These are phyloP conservation scores for Cutaneotrichosporon sp. DNA, from an alignment of 1,284 basidiomycete species.

Conservation along the genomic window DNA sequence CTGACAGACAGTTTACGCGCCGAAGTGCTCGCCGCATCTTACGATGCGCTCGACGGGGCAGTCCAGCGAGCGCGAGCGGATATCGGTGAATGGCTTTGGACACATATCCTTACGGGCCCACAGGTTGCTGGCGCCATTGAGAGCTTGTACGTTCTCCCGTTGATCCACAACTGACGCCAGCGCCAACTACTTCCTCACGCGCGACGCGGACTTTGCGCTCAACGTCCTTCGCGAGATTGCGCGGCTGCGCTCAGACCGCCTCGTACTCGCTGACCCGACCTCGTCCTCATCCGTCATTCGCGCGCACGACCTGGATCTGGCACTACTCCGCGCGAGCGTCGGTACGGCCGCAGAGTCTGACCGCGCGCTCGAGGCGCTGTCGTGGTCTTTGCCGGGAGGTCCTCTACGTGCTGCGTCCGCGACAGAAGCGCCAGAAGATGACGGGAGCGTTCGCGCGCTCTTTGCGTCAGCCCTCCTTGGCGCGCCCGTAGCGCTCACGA, in stretches of 20 bases:
- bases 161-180: slow-evolving; percentile 38
- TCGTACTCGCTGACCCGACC: slow-evolving; percentile 57
- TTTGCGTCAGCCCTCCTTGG: slow-evolving; percentile 74
- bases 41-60: slow-evolving; percentile 66
- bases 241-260: slow-evolving; percentile 56
- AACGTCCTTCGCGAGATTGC: slow-evolving; percentile 54
- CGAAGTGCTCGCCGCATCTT: slow-evolving; percentile 61
- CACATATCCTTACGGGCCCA: slow-evolving; percentile 73
- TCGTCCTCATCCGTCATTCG: slow-evolving; percentile 63
- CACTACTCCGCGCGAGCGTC: slow-evolving; percentile 70
- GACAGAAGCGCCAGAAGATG: slow-evolving; percentile 42
- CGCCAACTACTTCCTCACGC: slow-evolving; percentile 76
- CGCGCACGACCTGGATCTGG: slow-evolving; percentile 51
- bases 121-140: slow-evolving; percentile 73
- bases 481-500: slow-evolving; percentile 65
- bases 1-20: slow-evolving; percentile 61
- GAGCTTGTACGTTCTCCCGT: slow-evolving; percentile 55
- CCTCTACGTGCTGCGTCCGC: slow-evolving; percentile 61
- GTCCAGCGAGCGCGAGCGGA: slow-evolving; percentile 49
- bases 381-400: slow-evolving; percentile 68
- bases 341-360: slow-evolving; percentile 80
- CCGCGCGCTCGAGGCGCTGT: slow-evolving; percentile 61
- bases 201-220: slow-evolving; percentile 78
- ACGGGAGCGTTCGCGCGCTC: slow-evolving; percentile 30
- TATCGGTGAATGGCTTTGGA: slow-evolving; percentile 68